phyloP scores from a whole-genome alignment of 2,329 filamentous ascomycete genomes.

The Cryoendolithus antarcticus region DNA sequence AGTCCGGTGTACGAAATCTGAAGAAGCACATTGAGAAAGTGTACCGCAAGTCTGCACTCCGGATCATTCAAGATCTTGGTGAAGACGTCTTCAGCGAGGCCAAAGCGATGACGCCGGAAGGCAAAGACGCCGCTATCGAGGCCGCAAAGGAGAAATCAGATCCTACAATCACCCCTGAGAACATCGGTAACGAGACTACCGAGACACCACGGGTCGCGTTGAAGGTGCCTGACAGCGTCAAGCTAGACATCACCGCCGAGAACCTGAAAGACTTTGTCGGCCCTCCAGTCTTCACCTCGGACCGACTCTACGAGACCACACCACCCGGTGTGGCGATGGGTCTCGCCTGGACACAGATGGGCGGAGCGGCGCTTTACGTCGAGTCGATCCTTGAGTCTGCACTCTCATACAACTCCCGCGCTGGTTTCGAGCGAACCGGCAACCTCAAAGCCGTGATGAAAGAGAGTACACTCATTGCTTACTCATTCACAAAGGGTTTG shows the following conservation, averaged over 20 bases:
- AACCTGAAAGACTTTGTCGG: conserved; percentile 96
- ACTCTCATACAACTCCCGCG: conserved; percentile 59
- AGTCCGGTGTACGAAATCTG: conserved; percentile 90
- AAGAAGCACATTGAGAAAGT: conserved; percentile 99
- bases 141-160: conserved; percentile 53
- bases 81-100: conserved; percentile 72
- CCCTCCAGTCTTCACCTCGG: conserved; percentile 87
- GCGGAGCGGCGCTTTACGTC: conserved; percentile 90
- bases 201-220: conserved; percentile 61
- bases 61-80: conserved; percentile 90
- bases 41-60: conserved; percentile 90
- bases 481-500: conserved; percentile 85
- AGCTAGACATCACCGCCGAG: conserved; percentile 74
- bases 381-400: conserved; percentile 88
- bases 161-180: conserved; percentile 48
- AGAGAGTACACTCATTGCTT: conserved; percentile 87
- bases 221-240: conserved; percentile 73
- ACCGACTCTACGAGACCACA: conserved; percentile 86
- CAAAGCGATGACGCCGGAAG: conserved; percentile 72
- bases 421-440: conserved; percentile 79
- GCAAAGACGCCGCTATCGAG: conserved; percentile 63
- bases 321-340: conserved; percentile 96
- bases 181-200: conserved; percentile 47
- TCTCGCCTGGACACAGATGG: conserved; percentile 94
- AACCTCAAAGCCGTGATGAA: conserved; percentile 98